phyloP scores from a whole-genome alignment of 129 eudicot species.

The Tagetes patula region DNA sequence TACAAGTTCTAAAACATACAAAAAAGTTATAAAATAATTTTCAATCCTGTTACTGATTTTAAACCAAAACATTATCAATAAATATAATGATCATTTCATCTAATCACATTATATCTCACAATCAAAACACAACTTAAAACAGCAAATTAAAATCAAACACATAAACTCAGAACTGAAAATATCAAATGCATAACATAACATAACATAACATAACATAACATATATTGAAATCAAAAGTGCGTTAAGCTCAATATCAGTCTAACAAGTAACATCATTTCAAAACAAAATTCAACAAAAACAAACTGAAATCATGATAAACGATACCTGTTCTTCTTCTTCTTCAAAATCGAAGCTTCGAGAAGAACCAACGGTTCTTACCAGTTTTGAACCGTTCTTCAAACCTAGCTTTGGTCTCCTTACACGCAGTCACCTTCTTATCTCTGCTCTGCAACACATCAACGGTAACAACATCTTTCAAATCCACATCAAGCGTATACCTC shows the following conservation, averaged over 20 bases:
- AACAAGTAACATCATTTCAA: slow-evolving; percentile 8
- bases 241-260: slow-evolving; percentile 8
- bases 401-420: slow-evolving; percentile 41
- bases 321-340: slow-evolving; percentile 11
- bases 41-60: background rate
- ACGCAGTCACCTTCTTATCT: slow-evolving; percentile 44
- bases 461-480: slow-evolving; percentile 35
- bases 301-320: background rate
- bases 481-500: slow-evolving; percentile 43
- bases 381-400: slow-evolving; percentile 41
- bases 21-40: background rate
- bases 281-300: slow-evolving; percentile 5
- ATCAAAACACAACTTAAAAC: background rate
- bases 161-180: background rate
- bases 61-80: no score
- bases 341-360: slow-evolving; percentile 40
- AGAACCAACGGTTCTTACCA: slow-evolving; percentile 44
- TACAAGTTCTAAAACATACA: background rate
- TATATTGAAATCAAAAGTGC: slow-evolving; percentile 12
- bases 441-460: slow-evolving; percentile 31
- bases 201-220: background rate
- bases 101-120: no score
- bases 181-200: background rate
- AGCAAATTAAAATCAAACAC: slow-evolving; percentile 8
- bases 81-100: no score